phyloP scores from a whole-genome alignment of 805 yeast genomes.

The Candida michaelii region DNA sequence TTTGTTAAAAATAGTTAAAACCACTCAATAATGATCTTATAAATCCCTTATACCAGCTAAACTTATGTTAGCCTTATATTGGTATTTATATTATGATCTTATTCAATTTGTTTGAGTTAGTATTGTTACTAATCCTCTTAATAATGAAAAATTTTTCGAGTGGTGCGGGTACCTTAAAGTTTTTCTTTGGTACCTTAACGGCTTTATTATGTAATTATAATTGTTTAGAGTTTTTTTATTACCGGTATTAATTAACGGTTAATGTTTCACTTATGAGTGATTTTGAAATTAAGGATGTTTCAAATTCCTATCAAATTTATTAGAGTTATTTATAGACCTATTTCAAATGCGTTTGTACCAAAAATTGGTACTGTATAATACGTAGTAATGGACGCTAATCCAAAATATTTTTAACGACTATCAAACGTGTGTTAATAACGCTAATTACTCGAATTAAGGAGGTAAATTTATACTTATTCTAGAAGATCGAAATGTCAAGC shows the following conservation, averaged over 20 bases:
- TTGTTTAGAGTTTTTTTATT: neutral
- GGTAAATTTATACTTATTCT: neutral
- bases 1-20: neutral
- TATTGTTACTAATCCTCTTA: conserved; percentile 6
- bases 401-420: too few species aligned
- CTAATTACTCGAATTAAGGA: neutral
- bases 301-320: too few species aligned
- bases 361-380: too few species aligned
- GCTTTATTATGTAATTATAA: conserved; percentile 3
- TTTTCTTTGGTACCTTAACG: conserved; percentile 3
- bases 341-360: too few species aligned
- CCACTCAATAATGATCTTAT: neutral
- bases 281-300: too few species aligned
- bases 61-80: neutral
- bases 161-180: conserved; percentile 6
- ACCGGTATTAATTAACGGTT: neutral
- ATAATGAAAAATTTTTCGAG: conserved; percentile 8
- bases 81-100: conserved; percentile 1
- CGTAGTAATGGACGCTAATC: too few species aligned
- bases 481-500: neutral
- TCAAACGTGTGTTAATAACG: too few species aligned
- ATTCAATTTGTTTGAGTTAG: neutral
- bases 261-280: neutral
- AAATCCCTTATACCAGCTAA: neutral
- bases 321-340: too few species aligned